phyloP scores from a whole-genome alignment of 139 green algal species.

The Chlamydomonas sp. region DNA sequence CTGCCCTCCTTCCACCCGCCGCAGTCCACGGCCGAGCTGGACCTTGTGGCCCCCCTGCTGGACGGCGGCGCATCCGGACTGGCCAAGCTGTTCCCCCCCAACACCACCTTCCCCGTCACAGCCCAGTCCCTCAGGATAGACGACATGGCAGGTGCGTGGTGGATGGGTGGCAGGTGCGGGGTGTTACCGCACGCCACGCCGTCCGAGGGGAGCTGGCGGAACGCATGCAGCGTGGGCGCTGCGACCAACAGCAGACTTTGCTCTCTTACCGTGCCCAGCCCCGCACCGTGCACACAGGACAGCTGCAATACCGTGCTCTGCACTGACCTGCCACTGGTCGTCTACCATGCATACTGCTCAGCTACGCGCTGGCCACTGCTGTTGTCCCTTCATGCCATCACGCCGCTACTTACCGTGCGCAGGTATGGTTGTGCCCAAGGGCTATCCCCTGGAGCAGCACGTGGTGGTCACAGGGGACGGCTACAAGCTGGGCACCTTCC shows the following conservation, averaged over 20 bases:
- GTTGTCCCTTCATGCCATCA: too few relatives aligned
- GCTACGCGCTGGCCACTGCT: neutral
- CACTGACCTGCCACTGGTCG: neutral
- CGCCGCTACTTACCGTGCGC: neutral
- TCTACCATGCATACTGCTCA: neutral
- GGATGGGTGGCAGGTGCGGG: too few relatives aligned
- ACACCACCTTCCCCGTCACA: neutral
- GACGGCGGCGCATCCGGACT: slow-evolving; percentile 1
- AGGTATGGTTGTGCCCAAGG: slow-evolving; percentile 44
- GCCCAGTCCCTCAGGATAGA: slow-evolving; percentile 9
- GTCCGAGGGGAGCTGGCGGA: too few relatives aligned
- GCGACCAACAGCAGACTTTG: too few relatives aligned
- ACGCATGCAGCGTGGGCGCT: too few relatives aligned
- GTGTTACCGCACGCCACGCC: too few relatives aligned
- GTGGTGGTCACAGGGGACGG: slow-evolving; percentile 65
- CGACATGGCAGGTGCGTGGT: slow-evolving; percentile 26
- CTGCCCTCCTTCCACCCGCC: too few relatives aligned
- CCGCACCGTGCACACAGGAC: too few relatives aligned
- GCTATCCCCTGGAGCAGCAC: slow-evolving; percentile 73
- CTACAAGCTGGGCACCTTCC: slow-evolving; percentile 54
- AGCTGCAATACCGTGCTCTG: neutral
- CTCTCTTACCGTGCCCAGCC: too few relatives aligned
- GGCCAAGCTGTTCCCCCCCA: neutral
- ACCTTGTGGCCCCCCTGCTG: slow-evolving; percentile 5
- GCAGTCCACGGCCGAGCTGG: neutral